Percentiles rank a stretch among this genome's conserved stretches.
Conservation (phyloP, 1,284 basidiomycete genomes). For the Irpex sp. region DNA sequence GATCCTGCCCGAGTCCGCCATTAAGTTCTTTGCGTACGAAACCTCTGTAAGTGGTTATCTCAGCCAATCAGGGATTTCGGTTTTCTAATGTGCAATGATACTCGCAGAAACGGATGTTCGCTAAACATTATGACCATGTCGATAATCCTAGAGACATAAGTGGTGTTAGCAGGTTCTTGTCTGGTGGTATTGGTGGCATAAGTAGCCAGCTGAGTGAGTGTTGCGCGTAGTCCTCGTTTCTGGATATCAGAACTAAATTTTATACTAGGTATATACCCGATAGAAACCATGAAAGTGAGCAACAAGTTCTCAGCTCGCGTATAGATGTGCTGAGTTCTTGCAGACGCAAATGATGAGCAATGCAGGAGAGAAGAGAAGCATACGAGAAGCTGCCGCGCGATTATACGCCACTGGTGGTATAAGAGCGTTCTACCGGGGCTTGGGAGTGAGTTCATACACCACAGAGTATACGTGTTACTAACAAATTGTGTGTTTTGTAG, state of each 20-base stretch:
- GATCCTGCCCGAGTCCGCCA: constrained; percentile 96
- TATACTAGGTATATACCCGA: constrained; percentile 76
- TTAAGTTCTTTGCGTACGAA: constrained; percentile 98
- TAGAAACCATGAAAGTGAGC: constrained; percentile 80
- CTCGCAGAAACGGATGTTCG: constrained; percentile 86
- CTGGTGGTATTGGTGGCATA: constrained; percentile 95
- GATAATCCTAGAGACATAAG: constrained; percentile 90
- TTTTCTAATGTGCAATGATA: background rate
- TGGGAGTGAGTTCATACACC: constrained; percentile 61
- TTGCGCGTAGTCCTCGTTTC: constrained; percentile 6
- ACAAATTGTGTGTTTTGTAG: constrained; percentile 35
- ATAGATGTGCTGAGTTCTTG: constrained; percentile 5
- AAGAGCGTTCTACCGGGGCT: constrained; percentile 87
- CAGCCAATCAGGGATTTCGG: constrained; percentile 13
- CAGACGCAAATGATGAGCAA: constrained; percentile 94
- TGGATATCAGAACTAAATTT: constrained; percentile 1
- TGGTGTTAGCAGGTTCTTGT: constrained; percentile 88
- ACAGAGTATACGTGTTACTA: background rate
- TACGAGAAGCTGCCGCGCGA: constrained; percentile 57
- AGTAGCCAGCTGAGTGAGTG: constrained; percentile 84
- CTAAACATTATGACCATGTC: constrained; percentile 88
- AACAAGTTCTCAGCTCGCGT: constrained; percentile 1
- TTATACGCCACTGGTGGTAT: constrained; percentile 83
- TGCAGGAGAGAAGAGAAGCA: constrained; percentile 58
- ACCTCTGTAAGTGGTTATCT: constrained; percentile 64